phyloP scores from a whole-genome alignment of 768 basidiomycete species.

The Boletus pseudopeckii region DNA sequence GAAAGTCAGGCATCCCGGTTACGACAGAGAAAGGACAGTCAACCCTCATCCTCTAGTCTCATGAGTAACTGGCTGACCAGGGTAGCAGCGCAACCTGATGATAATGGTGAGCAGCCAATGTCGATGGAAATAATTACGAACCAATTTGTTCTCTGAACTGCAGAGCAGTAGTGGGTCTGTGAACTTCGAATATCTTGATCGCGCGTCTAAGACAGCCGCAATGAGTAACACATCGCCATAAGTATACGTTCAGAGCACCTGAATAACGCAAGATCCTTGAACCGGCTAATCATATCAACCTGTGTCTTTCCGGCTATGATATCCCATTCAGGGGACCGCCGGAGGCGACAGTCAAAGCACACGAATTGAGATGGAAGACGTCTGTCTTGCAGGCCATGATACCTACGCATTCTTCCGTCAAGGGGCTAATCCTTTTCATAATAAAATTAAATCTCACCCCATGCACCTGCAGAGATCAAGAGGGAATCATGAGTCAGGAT shows the following conservation, averaged over 20 bases:
- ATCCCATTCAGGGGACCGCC: constrained; percentile 64
- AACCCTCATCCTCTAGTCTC: constrained; percentile 70
- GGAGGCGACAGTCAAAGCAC: constrained; percentile 77
- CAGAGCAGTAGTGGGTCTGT: constrained; percentile 40
- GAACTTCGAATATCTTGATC: constrained; percentile 62
- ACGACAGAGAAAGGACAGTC: neutral
- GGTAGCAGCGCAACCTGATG: constrained; percentile 48
- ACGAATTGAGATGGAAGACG: constrained; percentile 59
- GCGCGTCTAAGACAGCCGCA: constrained; percentile 47
- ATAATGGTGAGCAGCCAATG: constrained; percentile 7
- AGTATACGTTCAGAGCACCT: constrained; percentile 41
- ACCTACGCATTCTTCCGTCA: constrained; percentile 38
- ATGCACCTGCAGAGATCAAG: constrained; percentile 32
- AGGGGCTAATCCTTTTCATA: neutral
- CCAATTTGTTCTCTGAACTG: constrained; percentile 64
- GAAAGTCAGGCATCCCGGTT: constrained; percentile 7
- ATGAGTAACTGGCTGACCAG: constrained; percentile 63
- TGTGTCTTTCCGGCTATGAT: constrained; percentile 60
- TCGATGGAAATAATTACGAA: constrained; percentile 27
- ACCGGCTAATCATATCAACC: constrained; percentile 54
- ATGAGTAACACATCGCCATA: neutral
- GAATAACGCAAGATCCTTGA: constrained; percentile 67
- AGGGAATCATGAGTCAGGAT: neutral
- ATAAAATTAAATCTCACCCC: constrained; percentile 27
- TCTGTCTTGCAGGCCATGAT: constrained; percentile 54